Conservation (phyloP, 2,329 filamentous ascomycete genomes). For the Beauveria sp. region DNA sequence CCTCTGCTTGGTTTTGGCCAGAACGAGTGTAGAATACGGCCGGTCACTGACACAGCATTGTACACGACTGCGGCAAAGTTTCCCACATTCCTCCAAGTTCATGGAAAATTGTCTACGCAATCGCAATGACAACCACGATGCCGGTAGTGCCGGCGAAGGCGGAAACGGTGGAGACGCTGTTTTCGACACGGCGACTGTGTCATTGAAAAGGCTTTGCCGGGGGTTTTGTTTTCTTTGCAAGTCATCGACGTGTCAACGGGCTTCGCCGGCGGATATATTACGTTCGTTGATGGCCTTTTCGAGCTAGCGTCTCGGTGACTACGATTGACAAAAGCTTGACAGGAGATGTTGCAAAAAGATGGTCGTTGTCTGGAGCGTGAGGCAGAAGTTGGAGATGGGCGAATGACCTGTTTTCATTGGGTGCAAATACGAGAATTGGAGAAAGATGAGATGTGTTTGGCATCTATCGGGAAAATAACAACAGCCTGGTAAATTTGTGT, state of each 20-base stretch:
- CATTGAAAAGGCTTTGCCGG: not conserved
- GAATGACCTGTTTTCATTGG: too few species aligned
- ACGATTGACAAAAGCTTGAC: not conserved
- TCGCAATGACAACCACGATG: too few species aligned
- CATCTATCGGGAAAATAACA: not conserved
- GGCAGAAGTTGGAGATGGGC: too few species aligned
- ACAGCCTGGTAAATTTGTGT: not conserved
- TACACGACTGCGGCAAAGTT: too few species aligned
- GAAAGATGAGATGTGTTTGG: not conserved
- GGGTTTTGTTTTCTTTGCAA: not conserved
- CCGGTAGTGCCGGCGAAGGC: not conserved
- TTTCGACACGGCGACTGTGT: not conserved
- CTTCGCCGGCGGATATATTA: not conserved
- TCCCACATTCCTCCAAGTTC: too few species aligned
- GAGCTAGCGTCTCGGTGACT: not conserved
- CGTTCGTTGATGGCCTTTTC: not conserved
- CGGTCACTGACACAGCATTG: too few species aligned
- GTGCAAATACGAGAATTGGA: too few species aligned
- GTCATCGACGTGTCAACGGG: not conserved
- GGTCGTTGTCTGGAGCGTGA: too few species aligned
- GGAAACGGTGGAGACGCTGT: not conserved
- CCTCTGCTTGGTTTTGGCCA: too few species aligned
- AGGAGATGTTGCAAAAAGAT: not conserved
- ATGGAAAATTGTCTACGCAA: too few species aligned
- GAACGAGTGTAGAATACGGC: too few species aligned